Evolutionary conservation across 495 filamentous ascomycete genomes (phyloP), one percentile per base, ranked within the genome.

Genomic region (Pyronema domesticum): DNA sequence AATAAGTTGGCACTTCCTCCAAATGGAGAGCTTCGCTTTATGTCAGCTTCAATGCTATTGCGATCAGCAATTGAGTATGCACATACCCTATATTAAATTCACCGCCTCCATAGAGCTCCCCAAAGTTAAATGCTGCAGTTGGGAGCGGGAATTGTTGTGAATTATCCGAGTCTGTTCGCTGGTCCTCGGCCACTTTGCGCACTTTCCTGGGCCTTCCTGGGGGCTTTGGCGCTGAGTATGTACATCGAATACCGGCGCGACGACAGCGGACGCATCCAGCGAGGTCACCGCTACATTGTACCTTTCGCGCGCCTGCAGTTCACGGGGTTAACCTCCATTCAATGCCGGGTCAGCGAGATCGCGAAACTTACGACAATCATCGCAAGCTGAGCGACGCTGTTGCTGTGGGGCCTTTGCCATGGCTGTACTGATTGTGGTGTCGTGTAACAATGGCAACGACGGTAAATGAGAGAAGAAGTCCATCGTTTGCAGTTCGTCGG

Each of bases 301-400:
- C 52, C n/a, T 54, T 54, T 18, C 51, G 34, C 3, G 52, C 52
- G 14, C 42, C 39, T 46, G 36, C 34, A 39, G 19, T 51, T 34
- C 8, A 17, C 42, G 9, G 15, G 7, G 7, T 45, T 37, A 54
- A 14, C 4, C 37, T 13, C 4, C 23, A 51, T 33, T n/a, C 14
- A n/a, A 9, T 37, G 5, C 10, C 13, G 3, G 18, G 3, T 14
- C n/a, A n/a, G 15, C 9, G 50, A 43, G 52, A 42, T 13, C 15
- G 43, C 30, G 13, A 46, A 53, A 54, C 42, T 10, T 54, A 54
- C 52, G 52, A 30, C 52, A 54, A 30, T 54, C 52, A 35, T 54
- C 52, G 52, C 52, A 54, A 36, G 52, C 52, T 23, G 36, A 46
- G 8, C 52, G 37, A 17, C 37, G 35, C 35, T 40, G 50, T n/a